Evolutionary conservation across 2,329 filamentous ascomycete genomes (phyloP), one percentile per base, ranked within the genome.

Genomic region (Colletotrichum sp.): DNA sequence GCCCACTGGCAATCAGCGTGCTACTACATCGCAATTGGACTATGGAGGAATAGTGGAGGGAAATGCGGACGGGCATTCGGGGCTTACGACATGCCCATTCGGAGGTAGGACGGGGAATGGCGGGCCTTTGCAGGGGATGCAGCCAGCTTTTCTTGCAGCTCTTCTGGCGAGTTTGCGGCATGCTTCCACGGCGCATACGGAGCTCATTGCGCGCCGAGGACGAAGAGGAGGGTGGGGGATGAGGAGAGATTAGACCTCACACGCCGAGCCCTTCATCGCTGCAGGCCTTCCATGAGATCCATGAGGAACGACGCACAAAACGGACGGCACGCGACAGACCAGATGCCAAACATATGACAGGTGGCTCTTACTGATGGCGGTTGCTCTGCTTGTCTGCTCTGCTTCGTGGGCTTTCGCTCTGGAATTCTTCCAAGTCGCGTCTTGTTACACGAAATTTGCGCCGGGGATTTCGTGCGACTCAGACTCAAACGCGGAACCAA

Each of bases 101-200:
- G 70, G 64, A 69, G 70, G 70, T 73, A 73, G 48, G 32, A 73
- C 70, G 70, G 59, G 71, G 70, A 63, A 68, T 28, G 32, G 73
- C 57, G 57, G 70, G 34, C 30, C 28, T 68, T 70, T 39, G 16
- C 64, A 68, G 32, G 55, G 43, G 60, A 52, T 18, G 34, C 36
- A 67, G 13, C 64, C 59, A 75, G 70, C 65, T 61, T 63, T 68
- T 60, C 18, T 18, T 68, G 52, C 66, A 68, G 57, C 24, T 59
- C n/a, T 34, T 68, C 52, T 60, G 52, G 66, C 32, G 52, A 60
- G 43, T 60, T 57, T 64, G 65, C 72, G 69, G 36, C 34, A 63
- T 67, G 63, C 57, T 61, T 39, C 18, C 63, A 72, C 68, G 69
- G 69, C 55, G 36, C 32, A 16, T 39, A 26, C 57, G 69, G 69